These are phyloP conservation scores for Saprolegnia diclina DNA, from an alignment of 352 stramenopile genomes.

Conservation along the genomic window DNA sequence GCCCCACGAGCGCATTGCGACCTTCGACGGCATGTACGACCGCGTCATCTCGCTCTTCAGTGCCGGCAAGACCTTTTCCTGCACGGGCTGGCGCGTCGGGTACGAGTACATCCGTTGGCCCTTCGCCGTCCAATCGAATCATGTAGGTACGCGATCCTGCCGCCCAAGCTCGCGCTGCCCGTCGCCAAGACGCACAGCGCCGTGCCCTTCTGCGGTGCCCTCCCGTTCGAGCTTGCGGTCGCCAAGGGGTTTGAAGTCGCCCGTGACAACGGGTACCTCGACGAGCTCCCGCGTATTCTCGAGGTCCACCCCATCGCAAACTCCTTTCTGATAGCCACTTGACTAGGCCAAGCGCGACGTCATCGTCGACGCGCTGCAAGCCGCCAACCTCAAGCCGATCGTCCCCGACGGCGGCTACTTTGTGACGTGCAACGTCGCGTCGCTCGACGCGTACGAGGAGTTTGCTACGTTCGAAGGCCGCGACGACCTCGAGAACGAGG, in stretches of 20 bases:
- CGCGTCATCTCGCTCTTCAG: constrained; percentile 87
- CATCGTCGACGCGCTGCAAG: constrained; percentile 74
- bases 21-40: constrained; percentile 76
- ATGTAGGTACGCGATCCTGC: constrained; percentile 57
- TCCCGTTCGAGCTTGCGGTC: constrained; percentile 91
- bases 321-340: background rate
- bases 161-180: constrained; percentile 44
- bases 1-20: constrained; percentile 68
- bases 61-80: constrained; percentile 88
- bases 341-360: constrained; percentile 75
- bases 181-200: constrained; percentile 78
- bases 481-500: constrained; percentile 47
- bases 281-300: constrained; percentile 59
- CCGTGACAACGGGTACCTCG: constrained; percentile 83
- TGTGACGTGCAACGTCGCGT: constrained; percentile 81
- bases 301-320: constrained; percentile 30
- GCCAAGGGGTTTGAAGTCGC: constrained; percentile 81
- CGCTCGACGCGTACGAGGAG: constrained; percentile 64
- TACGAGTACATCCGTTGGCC: too few relatives aligned
- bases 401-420: constrained; percentile 95
- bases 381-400: constrained; percentile 84
- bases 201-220: constrained; percentile 92
- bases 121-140: too few relatives aligned
- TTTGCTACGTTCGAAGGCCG: constrained; percentile 53
- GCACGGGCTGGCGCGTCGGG: constrained; percentile 91